Evolutionary conservation across 805 yeast genomes (phyloP), one percentile per base, ranked within the genome.

Genomic region (Kluyveromyces wickerhamii): DNA sequence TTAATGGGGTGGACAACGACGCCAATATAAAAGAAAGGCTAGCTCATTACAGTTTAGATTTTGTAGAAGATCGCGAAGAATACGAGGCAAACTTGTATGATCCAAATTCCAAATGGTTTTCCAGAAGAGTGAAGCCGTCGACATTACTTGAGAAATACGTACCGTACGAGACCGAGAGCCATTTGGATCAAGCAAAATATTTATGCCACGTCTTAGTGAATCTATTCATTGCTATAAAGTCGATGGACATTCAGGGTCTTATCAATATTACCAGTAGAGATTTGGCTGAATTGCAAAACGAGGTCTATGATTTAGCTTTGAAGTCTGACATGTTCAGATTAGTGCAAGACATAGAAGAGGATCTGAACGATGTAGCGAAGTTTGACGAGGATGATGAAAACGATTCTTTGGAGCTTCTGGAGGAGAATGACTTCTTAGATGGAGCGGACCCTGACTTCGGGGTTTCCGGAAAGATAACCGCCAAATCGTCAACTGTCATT

Each of bases 161-260:
- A 18, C 97, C 97, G 0, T 92, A 88, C 55, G 61, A 66, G 27
- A 71, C 79, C 0, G 96, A 86, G 54, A 47, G 74, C 1, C 76
- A 75, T 11, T 60, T 61, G 21, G 94, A 82, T 38, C 81, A 77
- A 38, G 80, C 84, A 12, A 70, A 67, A 35, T 87, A 86, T 47
- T 62, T 89, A 25, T 69, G 83, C 28, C 92, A 81, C 49, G 81
- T 89, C n/a, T 68, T 88, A 21, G 71, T 80, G 2, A 86, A 84
- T 55, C 57, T 92, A 13, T 83, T 83, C 54, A 74, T 84, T 37
- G 86, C 96, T 7, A 70, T 84, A 30, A 69, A 73, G 38, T 72
- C 92, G 3, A 62, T 79, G 41, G 95, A 86, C 52, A 63, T 86
- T 11, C 79, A 75, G 48, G 89, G 95, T 2, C 63, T 71, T 6